Conservation (phyloP, 139 green algal species). For the Auxenochlorella pyrenoidosa region DNA sequence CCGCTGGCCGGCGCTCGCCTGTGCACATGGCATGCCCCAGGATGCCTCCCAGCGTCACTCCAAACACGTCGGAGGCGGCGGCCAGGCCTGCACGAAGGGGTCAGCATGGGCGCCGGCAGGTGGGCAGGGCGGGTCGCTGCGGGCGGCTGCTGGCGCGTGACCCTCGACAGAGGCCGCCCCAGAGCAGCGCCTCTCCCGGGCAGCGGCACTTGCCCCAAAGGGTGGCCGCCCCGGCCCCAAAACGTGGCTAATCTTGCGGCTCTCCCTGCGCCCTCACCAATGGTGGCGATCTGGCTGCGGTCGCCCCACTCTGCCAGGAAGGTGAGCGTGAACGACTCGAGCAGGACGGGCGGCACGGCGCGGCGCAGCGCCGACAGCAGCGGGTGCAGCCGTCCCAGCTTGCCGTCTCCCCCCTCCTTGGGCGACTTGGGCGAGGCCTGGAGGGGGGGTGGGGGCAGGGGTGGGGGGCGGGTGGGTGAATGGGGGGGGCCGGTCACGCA, state of each 20-base stretch:
- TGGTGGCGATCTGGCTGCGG: slow-evolving; percentile 95
- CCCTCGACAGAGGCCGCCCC: no score
- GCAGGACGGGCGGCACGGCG: slow-evolving; percentile 66
- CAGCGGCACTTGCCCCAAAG: no score
- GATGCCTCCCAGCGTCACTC: slow-evolving; percentile 94
- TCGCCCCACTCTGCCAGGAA: slow-evolving; percentile 99
- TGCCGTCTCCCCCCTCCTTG: background rate
- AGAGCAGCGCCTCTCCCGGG: no score
- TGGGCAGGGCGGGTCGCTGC: no score
- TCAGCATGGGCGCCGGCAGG: no score
- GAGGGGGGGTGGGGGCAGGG: background rate
- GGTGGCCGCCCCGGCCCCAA: no score
- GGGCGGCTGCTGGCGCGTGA: no score
- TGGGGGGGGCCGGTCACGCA: no score
- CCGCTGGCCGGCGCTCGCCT: background rate
- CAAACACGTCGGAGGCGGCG: slow-evolving; percentile 87
- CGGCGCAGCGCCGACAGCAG: background rate
- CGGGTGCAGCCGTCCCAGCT: background rate
- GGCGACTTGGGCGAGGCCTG: slow-evolving; percentile 12
- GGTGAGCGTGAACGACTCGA: slow-evolving; percentile 97
- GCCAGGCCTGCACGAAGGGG: slow-evolving; percentile 66
- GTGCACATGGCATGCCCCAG: slow-evolving; percentile 95
- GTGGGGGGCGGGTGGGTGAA: background rate
- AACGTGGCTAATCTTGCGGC: no score
- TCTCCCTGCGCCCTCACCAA: slow-evolving; percentile 39